Conservation (phyloP, 164 flowering plant genomes). For the Kingdonia uniflora region DNA sequence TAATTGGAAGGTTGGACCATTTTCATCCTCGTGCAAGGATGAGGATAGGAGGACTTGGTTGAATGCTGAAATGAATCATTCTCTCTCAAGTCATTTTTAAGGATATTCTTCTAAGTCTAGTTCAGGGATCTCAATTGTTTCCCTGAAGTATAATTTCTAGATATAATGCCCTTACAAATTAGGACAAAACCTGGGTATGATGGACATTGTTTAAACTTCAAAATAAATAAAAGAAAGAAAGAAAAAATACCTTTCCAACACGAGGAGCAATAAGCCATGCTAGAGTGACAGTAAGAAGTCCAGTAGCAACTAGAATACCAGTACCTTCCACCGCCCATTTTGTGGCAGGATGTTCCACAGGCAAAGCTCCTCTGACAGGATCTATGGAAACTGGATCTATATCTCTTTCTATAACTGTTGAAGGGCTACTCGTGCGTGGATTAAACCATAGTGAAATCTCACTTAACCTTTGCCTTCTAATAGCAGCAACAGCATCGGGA, state of each 20-base stretch:
- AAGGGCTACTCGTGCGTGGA: slow-evolving; percentile 32
- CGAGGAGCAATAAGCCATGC: slow-evolving; percentile 98
- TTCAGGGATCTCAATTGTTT: too few species aligned
- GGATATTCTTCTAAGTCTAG: too few species aligned
- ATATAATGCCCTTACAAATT: too few species aligned
- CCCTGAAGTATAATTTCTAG: too few species aligned
- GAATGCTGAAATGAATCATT: too few species aligned
- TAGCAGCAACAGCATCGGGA: slow-evolving; percentile 92
- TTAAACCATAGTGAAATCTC: slow-evolving; percentile 84
- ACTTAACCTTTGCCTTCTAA: slow-evolving; percentile 80
- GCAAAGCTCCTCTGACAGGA: slow-evolving; percentile 28
- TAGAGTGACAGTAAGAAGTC: slow-evolving; percentile 86
- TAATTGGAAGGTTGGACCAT: too few species aligned
- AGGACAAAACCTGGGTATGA: too few species aligned
- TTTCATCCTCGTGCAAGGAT: too few species aligned
- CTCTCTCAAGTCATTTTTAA: too few species aligned
- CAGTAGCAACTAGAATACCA: slow-evolving; percentile 90
- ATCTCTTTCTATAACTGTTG: slow-evolving; percentile 33
- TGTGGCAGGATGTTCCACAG: slow-evolving; percentile 59
- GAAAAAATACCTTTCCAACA: slow-evolving; percentile 71
- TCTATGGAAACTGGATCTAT: slow-evolving; percentile 41
- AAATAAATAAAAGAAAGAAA: not conserved
- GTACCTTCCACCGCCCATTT: slow-evolving; percentile 95
- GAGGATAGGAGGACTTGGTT: too few species aligned
- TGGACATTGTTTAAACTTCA: too few species aligned